Conservation (phyloP, 768 basidiomycete species). For the Mycena galericulata region DNA sequence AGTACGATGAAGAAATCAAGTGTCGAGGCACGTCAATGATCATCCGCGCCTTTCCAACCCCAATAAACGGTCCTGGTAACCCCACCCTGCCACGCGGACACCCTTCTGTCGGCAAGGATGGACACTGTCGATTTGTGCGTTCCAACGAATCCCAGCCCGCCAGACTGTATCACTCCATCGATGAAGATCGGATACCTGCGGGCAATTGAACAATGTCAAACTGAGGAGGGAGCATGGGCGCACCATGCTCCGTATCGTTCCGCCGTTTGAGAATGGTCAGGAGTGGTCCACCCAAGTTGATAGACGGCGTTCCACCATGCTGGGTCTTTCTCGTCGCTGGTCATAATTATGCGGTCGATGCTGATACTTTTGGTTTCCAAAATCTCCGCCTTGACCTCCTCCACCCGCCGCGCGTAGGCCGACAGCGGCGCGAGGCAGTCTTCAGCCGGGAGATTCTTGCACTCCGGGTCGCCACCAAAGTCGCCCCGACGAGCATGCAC, state of each 20-base stretch:
- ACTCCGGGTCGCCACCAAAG: slow-evolving; percentile 45
- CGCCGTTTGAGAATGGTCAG: slow-evolving; percentile 46
- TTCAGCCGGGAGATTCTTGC: slow-evolving; percentile 40
- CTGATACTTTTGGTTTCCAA: slow-evolving; percentile 38
- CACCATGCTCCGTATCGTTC: slow-evolving; percentile 48
- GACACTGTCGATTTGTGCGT: slow-evolving; percentile 13
- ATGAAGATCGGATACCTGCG: slow-evolving; percentile 15
- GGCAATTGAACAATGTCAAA: neutral
- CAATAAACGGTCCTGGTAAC: neutral
- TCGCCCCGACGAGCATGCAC: slow-evolving; percentile 52
- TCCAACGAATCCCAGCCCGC: slow-evolving; percentile 9
- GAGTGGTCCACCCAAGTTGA: slow-evolving; percentile 46
- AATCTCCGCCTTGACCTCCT: slow-evolving; percentile 46
- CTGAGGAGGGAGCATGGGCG: neutral
- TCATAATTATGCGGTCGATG: slow-evolving; percentile 50
- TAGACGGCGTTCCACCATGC: slow-evolving; percentile 49
- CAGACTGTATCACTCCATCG: slow-evolving; percentile 4
- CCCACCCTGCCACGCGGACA: neutral
- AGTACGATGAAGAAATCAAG: too few relatives aligned
- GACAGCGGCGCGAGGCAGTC: slow-evolving; percentile 47
- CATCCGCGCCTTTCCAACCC: neutral
- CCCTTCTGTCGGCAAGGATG: slow-evolving; percentile 3
- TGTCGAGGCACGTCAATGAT: too few relatives aligned
- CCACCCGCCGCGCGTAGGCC: slow-evolving; percentile 43
- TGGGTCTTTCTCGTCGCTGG: slow-evolving; percentile 52